Evolutionary conservation across 768 basidiomycete species (phyloP), one percentile per base, ranked within the genome.

Genomic region (Hypholoma fasciculare): DNA sequence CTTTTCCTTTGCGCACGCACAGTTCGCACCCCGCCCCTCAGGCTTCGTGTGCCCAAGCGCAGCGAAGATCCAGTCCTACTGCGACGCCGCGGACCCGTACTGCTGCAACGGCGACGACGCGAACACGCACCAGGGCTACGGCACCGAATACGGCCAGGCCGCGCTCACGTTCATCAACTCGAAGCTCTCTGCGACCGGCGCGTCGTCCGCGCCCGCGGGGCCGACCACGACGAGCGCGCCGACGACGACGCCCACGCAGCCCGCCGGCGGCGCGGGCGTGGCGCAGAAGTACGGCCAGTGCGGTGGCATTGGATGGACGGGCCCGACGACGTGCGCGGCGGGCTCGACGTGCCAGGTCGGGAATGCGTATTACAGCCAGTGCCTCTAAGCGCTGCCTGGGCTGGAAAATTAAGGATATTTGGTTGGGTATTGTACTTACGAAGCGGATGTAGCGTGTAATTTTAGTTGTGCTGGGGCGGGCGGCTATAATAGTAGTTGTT

Each of bases 11-110:
- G 7, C 9, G 9, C 30, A n/a, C 39, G 6, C 39, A 73, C 39
- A 73, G 72, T 72, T 72, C 56, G 72, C 71, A 7, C 71, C 71
- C 14, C 72, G 72, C 43, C 72, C 72, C 11, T 30, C 69, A 11
- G 72, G 72, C 39, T 73, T 71, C 68, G 58, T 64, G 27, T 72
- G 71, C 62, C 71, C 71, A n/a, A 65, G 49, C 43, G 70, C 64
- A 2, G 23, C 59, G 19, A 68, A 69, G 40, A 71, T 72, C 54
- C 65, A 71, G 51, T 71, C 69, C 2, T 68, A 71, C 70, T 73
- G 72, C 65, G 72, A 73, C 48, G 64, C 72, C 12, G 56, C 69
- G 2, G 71, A 70, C 62, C 72, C 72, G 2, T 73, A 69, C 67
- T 73, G 72, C 66, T 72, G 72, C 66, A 73, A 69, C 51, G 71